Percentiles rank a stretch among this genome's conserved stretches.
These are phyloP conservation scores for Puccinia hordei DNA, from an alignment of 1,284 basidiomycete genomes.

Conservation along the genomic window DNA sequence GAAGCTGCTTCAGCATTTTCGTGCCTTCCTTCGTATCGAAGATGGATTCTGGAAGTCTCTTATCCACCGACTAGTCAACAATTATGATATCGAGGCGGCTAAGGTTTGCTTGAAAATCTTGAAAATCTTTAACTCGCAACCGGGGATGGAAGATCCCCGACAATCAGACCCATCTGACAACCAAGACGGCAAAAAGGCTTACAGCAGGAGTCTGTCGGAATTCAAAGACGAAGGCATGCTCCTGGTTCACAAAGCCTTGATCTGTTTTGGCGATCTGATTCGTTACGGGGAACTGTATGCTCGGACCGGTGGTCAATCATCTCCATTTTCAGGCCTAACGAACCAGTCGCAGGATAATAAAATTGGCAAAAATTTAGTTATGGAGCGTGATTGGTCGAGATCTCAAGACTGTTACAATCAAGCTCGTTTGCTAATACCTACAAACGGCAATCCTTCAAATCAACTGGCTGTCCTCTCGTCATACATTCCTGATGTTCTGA, in stretches of 20 bases:
- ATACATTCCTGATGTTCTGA: constrained; percentile 79
- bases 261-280: constrained; percentile 90
- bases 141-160: background rate
- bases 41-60: constrained; percentile 83
- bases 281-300: constrained; percentile 89
- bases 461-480: constrained; percentile 90
- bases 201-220: constrained; percentile 11
- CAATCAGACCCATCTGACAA: constrained; percentile 53
- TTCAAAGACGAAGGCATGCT: constrained; percentile 56
- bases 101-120: constrained; percentile 66
- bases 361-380: constrained; percentile 57
- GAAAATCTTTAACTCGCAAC: constrained; percentile 62
- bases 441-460: constrained; percentile 80
- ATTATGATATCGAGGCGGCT: constrained; percentile 68
- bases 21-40: constrained; percentile 79
- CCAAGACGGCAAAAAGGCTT: constrained; percentile 60
- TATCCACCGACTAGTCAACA: constrained; percentile 70
- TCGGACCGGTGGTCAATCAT: constrained; percentile 60
- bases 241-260: constrained; percentile 78
- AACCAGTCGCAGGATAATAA: background rate
- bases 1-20: constrained; percentile 81
- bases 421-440: constrained; percentile 76
- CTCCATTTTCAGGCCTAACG: constrained; percentile 2
- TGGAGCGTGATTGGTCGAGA: constrained; percentile 71
- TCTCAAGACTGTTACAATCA: constrained; percentile 81